Percentiles rank a stretch among this genome's conserved stretches.
These are phyloP conservation scores for Patellifolia procumbens DNA, from an alignment of 179 eudicot species.

Conservation along the genomic window DNA sequence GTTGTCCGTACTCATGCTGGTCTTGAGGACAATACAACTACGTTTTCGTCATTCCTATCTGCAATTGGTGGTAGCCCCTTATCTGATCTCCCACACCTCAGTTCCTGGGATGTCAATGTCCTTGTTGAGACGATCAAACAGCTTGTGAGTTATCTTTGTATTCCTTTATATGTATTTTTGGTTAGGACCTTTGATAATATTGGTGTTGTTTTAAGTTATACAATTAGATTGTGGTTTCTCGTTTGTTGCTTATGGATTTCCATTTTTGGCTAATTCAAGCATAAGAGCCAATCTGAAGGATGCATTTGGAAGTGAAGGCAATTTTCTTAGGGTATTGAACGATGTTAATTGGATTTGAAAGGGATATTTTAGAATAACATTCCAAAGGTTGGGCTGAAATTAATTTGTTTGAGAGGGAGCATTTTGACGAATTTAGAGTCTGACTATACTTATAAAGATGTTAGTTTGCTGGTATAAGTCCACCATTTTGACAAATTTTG, in stretches of 20 bases:
- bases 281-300: not conserved
- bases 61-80: slow-evolving; percentile 51
- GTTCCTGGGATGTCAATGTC: slow-evolving; percentile 75
- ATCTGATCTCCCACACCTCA: slow-evolving; percentile 50
- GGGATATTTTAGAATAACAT: not conserved
- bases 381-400: not conserved
- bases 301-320: not conserved
- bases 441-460: not conserved
- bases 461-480: no score
- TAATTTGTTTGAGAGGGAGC: not conserved
- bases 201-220: not conserved
- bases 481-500: no score
- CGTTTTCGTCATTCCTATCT: slow-evolving; percentile 60
- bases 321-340: not conserved
- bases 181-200: not conserved
- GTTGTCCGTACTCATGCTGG: slow-evolving; percentile 60
- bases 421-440: not conserved
- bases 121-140: slow-evolving; percentile 77
- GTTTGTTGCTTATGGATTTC: not conserved
- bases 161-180: not conserved
- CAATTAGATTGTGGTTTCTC: not conserved
- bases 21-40: slow-evolving; percentile 56
- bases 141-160: slow-evolving; percentile 55
- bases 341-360: not conserved
- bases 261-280: not conserved